Conservation (phyloP, 73 alveolate genomes). For the Effrenium voratum region DNA sequence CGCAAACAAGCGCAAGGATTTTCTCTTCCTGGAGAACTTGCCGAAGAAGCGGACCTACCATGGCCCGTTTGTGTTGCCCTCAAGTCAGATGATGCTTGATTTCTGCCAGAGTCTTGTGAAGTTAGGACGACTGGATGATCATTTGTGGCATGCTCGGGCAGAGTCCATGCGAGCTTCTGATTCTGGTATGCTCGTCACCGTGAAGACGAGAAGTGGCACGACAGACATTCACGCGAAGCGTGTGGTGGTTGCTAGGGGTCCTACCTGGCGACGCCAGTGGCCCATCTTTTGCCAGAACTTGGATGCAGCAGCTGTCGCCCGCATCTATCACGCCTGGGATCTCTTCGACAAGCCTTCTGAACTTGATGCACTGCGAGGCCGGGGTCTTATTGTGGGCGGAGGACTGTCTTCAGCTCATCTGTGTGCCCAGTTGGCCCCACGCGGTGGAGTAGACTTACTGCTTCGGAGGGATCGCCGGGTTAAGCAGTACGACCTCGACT, state of each 20-base stretch:
- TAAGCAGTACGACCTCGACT: conserved; percentile 69
- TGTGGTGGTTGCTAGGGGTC: conserved; percentile 88
- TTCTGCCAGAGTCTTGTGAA: conserved; percentile 72
- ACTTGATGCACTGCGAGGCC: not conserved
- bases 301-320: conserved; percentile 2
- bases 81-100: conserved; percentile 80
- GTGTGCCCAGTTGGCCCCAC: conserved; percentile 57
- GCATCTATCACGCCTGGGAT: conserved; percentile 75
- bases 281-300: conserved; percentile 51
- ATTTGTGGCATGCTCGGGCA: conserved; percentile 65
- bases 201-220: not conserved
- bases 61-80: conserved; percentile 88
- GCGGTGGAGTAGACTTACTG: conserved; percentile 46
- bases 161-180: conserved; percentile 51
- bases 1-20: conserved; percentile 67
- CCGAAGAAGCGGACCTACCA: conserved; percentile 46
- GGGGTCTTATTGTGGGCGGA: conserved; percentile 77
- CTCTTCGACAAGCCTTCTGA: conserved; percentile 65
- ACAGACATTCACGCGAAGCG: conserved; percentile 48
- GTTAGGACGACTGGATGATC: conserved; percentile 49
- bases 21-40: conserved; percentile 49
- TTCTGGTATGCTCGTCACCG: conserved; percentile 16
- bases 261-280: conserved; percentile 93
- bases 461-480: conserved; percentile 77
- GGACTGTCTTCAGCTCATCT: conserved; percentile 88